These are phyloP conservation scores for Stephania yunnanensis DNA, from an alignment of 164 flowering plant species.

Conservation along the genomic window DNA sequence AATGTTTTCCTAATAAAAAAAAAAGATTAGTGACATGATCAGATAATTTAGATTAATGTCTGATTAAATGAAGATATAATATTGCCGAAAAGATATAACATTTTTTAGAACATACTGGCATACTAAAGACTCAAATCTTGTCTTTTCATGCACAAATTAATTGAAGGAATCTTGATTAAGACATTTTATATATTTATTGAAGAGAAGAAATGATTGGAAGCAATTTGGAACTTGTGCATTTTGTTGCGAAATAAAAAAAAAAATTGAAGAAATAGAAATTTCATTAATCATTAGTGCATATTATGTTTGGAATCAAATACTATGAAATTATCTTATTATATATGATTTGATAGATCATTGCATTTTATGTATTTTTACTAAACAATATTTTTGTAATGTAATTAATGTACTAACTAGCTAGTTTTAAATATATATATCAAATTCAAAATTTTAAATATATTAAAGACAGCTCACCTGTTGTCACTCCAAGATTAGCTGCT, in stretches of 20 bases:
- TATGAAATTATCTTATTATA: no score
- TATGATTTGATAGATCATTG: no score
- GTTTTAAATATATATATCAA: no score
- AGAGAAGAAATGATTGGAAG: background rate
- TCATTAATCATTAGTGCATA: no score
- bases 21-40: background rate
- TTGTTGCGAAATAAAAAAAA: background rate
- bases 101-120: background rate
- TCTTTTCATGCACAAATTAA: background rate
- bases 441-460: no score
- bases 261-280: background rate
- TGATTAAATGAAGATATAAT: background rate
- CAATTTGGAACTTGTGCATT: background rate
- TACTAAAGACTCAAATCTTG: background rate
- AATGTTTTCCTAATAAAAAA: conserved; percentile 49
- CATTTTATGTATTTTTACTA: no score
- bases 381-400: no score
- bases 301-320: no score
- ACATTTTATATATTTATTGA: background rate
- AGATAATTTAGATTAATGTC: background rate
- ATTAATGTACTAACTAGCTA: no score
- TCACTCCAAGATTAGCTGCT: conserved; percentile 87
- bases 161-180: no score
- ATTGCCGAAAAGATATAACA: background rate
- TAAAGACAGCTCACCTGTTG: conserved; percentile 43